Conservation (phyloP, 179 eudicot genomes). For the Gypsophila paniculata region DNA sequence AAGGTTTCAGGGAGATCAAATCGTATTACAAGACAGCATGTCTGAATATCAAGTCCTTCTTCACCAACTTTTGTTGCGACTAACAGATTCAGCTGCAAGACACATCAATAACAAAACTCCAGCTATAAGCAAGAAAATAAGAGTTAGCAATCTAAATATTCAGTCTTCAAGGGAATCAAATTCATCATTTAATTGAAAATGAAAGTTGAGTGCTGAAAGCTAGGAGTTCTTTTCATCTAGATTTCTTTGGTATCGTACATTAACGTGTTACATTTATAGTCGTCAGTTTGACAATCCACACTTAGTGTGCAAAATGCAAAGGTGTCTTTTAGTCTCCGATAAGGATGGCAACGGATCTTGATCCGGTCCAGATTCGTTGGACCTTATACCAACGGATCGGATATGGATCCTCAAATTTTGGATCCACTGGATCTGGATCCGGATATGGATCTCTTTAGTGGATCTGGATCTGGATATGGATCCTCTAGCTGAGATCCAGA, state of each 20-base stretch:
- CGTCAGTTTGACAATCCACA: neutral
- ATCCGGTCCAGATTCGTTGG: too few relatives aligned
- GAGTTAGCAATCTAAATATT: neutral
- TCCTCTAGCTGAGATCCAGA: too few relatives aligned
- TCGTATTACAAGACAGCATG: conserved; percentile 95
- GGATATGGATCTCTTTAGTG: too few relatives aligned
- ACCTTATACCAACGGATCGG: too few relatives aligned
- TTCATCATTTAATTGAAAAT: neutral
- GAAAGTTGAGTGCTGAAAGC: neutral
- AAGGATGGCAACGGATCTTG: too few relatives aligned
- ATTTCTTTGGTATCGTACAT: neutral
- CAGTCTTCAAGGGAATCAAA: neutral
- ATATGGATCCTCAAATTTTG: too few relatives aligned
- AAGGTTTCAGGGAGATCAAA: conserved; percentile 97
- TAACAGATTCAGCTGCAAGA: conserved; percentile 77
- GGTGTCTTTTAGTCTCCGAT: neutral
- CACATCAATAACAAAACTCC: conserved; percentile 11
- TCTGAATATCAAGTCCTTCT: conserved; percentile 99
- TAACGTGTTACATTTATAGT: neutral
- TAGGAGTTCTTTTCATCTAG: neutral
- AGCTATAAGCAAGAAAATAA: conserved; percentile 1
- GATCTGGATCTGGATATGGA: too few relatives aligned
- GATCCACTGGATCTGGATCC: too few relatives aligned
- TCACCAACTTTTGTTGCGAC: conserved; percentile 98
- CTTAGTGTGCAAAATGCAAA: neutral